Conservation (phyloP, 768 basidiomycete genomes). For the Boletus speciosus region DNA sequence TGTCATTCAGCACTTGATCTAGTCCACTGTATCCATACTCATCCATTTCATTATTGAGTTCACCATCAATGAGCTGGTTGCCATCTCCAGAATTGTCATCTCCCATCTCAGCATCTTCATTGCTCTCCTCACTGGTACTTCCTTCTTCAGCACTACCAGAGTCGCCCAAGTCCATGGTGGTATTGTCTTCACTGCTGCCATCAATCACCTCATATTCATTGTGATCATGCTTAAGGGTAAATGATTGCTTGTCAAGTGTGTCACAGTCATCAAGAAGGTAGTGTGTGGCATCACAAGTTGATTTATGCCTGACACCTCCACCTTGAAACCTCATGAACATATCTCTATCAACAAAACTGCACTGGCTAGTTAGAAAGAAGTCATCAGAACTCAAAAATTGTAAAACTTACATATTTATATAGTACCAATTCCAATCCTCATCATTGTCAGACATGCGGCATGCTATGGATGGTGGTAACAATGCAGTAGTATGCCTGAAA, state of each 20-base stretch:
- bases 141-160: not conserved
- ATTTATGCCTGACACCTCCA: not conserved
- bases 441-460: too few relatives aligned
- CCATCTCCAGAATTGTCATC: too few relatives aligned
- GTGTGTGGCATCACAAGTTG: not conserved
- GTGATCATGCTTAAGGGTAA: not conserved
- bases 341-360: not conserved
- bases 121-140: too few relatives aligned
- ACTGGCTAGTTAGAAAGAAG: too few relatives aligned
- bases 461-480: too few relatives aligned
- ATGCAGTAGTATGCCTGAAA: too few relatives aligned
- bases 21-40: not conserved
- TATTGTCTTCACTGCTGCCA: too few relatives aligned
- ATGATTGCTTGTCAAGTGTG: not conserved
- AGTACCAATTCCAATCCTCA: too few relatives aligned
- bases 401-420: too few relatives aligned
- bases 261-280: not conserved
- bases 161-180: not conserved
- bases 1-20: not conserved
- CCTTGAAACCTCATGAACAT: not conserved
- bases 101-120: too few relatives aligned
- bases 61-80: not conserved
- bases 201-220: not conserved
- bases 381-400: too few relatives aligned
- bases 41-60: not conserved